Evolutionary conservation across 164 flowering plant species (phyloP).

Genomic region (Dillenia suffruticosa): DNA sequence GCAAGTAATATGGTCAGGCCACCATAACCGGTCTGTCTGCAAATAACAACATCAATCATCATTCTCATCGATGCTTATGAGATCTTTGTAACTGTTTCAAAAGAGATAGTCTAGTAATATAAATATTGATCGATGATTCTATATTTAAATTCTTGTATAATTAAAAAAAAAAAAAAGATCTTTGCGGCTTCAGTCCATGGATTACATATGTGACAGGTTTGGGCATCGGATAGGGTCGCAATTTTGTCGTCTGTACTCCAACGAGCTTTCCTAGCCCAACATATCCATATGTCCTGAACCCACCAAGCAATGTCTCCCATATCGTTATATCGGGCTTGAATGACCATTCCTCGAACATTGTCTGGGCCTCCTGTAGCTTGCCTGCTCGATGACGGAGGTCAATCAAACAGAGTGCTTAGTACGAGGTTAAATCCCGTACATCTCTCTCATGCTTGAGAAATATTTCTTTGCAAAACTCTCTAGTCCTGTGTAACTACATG

Average conservation of each 20-base stretch:
- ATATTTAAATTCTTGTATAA: too few species aligned
- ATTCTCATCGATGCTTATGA: too few species aligned
- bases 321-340: slow-evolving; percentile 14
- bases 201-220: slow-evolving; percentile 19
- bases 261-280: slow-evolving; percentile 18
- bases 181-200: slow-evolving; percentile 16
- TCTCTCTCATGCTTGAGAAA: slow-evolving; percentile 12
- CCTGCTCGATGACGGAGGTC: slow-evolving; percentile 22
- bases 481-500: slow-evolving; percentile 21
- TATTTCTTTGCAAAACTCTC: slow-evolving; percentile 5
- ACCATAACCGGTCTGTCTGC: slow-evolving; percentile 14
- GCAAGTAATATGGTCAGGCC: too few species aligned
- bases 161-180: too few species aligned
- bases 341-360: slow-evolving; percentile 12
- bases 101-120: too few species aligned
- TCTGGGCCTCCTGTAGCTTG: slow-evolving; percentile 15
- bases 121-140: too few species aligned
- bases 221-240: slow-evolving; percentile 11
- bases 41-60: slow-evolving; percentile 11
- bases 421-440: slow-evolving; percentile 5
- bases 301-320: slow-evolving; percentile 25
- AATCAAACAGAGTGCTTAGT: slow-evolving; percentile 23
- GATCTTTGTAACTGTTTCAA: too few species aligned
- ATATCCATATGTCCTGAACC: slow-evolving; percentile 11
- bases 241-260: slow-evolving; percentile 12